Evolutionary conservation across 331 rosid genomes (phyloP).

Genomic region (Cucumis variabilis): DNA sequence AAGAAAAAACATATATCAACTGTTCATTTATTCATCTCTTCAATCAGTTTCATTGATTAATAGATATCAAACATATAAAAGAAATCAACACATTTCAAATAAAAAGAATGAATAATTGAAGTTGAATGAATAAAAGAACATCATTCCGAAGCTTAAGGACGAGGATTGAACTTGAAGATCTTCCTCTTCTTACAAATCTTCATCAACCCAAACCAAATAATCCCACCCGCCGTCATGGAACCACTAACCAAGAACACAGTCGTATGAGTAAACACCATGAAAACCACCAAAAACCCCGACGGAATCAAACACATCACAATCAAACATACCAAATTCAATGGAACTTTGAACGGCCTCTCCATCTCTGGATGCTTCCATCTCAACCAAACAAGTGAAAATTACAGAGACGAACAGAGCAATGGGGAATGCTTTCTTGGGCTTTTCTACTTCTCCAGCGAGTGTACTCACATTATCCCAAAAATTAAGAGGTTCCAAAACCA

Average conservation of each 20-base stretch:
- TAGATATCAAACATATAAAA: too few relatives aligned
- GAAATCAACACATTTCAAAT: too few relatives aligned
- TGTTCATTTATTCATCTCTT: too few relatives aligned
- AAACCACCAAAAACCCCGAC: constrained; percentile 45
- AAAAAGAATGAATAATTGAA: too few relatives aligned
- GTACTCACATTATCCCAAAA: constrained; percentile 90
- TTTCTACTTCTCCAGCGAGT: constrained; percentile 84
- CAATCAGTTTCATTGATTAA: too few relatives aligned
- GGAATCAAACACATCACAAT: constrained; percentile 58
- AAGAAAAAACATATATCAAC: too few relatives aligned
- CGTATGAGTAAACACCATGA: constrained; percentile 48
- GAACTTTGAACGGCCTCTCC: constrained; percentile 48
- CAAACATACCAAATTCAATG: constrained; percentile 40
- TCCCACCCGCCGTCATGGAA: background rate
- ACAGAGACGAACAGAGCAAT: constrained; percentile 69
- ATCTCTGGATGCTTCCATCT: constrained; percentile 47
- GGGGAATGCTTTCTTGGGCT: constrained; percentile 74
- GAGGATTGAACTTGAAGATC: background rate
- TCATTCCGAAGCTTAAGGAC: background rate
- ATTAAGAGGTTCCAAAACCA: constrained; percentile 89
- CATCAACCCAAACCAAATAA: constrained; percentile 14
- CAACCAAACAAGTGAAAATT: constrained; percentile 68
- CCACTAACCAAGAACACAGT: constrained; percentile 30
- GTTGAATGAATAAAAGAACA: too few relatives aligned
- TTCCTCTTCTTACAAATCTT: constrained; percentile 15